phyloP scores from a whole-genome alignment of 345 rosid genomes.

The Arabis alpina region DNA sequence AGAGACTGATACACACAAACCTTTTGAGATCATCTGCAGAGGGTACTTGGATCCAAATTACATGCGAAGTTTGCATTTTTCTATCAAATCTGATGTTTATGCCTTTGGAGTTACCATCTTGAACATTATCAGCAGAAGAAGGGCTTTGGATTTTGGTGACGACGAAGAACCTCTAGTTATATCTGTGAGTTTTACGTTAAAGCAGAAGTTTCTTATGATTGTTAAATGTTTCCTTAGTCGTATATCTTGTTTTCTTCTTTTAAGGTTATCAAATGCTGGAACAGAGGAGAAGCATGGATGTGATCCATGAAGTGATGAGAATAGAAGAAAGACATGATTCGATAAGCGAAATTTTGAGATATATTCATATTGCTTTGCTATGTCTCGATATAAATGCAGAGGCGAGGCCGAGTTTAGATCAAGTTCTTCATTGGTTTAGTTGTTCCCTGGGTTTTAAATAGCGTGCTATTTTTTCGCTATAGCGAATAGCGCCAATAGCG shows the following conservation, averaged over 20 bases:
- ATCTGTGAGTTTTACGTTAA: constrained; percentile 25
- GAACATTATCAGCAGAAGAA: constrained; percentile 26
- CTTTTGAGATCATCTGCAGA: constrained; percentile 4
- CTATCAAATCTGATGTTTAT: constrained; percentile 37
- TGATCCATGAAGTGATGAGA: constrained; percentile 30
- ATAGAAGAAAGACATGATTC: constrained; percentile 14
- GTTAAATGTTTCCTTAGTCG: neutral
- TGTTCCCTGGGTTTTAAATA: too few species aligned
- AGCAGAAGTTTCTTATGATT: neutral
- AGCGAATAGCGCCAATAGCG: too few species aligned
- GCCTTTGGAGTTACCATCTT: constrained; percentile 37
- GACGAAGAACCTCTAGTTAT: neutral
- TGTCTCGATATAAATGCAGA: constrained; percentile 26
- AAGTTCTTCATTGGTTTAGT: constrained; percentile 39
- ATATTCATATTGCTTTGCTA: constrained; percentile 34
- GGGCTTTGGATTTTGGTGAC: neutral
- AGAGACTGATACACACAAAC: neutral
- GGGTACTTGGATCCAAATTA: constrained; percentile 29
- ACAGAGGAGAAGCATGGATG: constrained; percentile 27
- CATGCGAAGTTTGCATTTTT: neutral
- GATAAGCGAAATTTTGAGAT: constrained; percentile 33
- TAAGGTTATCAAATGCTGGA: constrained; percentile 20
- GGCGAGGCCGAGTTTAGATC: constrained; percentile 29
- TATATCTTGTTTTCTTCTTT: neutral
- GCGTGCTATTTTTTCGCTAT: too few species aligned